These are phyloP conservation scores for Massariosphaeria phaeospora DNA, from an alignment of 495 filamentous ascomycete genomes.

Conservation along the genomic window DNA sequence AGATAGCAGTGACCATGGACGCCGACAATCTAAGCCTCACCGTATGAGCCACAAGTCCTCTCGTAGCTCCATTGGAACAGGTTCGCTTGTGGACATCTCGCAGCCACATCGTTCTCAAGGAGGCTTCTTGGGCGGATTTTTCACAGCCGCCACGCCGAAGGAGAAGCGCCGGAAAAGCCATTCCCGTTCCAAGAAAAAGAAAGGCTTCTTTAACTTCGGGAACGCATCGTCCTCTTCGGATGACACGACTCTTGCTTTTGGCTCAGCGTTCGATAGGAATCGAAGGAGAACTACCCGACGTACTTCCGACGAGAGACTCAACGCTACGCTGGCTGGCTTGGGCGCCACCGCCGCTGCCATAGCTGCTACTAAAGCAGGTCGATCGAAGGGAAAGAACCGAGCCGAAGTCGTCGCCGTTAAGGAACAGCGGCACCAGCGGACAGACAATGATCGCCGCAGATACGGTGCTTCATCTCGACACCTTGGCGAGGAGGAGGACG, in stretches of 20 bases:
- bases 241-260: slow-evolving; percentile 51
- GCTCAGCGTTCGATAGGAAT: slow-evolving; percentile 35
- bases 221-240: slow-evolving; percentile 58
- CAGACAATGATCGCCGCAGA: slow-evolving; percentile 9
- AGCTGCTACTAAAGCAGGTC: slow-evolving; percentile 45
- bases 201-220: slow-evolving; percentile 57
- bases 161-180: slow-evolving; percentile 41
- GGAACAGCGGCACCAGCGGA: slow-evolving; percentile 33
- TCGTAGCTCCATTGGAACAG: slow-evolving; percentile 21
- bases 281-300: slow-evolving; percentile 19
- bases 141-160: slow-evolving; percentile 46
- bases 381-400: slow-evolving; percentile 34
- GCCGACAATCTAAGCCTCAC: slow-evolving; percentile 19
- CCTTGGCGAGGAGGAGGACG: slow-evolving; percentile 40
- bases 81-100: slow-evolving; percentile 29
- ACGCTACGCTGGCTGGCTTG: slow-evolving; percentile 53
- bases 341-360: slow-evolving; percentile 56
- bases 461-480: slow-evolving; percentile 5
- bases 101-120: slow-evolving; percentile 9
- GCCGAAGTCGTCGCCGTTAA: slow-evolving; percentile 42
- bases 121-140: slow-evolving; percentile 43
- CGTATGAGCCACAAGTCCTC: slow-evolving; percentile 21
- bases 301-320: slow-evolving; percentile 45
- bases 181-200: slow-evolving; percentile 42
- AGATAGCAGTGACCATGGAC: slow-evolving; percentile 30